These are phyloP conservation scores for Chrysosporium keratinophilum DNA, from an alignment of 2,329 filamentous ascomycete genomes.

Conservation along the genomic window DNA sequence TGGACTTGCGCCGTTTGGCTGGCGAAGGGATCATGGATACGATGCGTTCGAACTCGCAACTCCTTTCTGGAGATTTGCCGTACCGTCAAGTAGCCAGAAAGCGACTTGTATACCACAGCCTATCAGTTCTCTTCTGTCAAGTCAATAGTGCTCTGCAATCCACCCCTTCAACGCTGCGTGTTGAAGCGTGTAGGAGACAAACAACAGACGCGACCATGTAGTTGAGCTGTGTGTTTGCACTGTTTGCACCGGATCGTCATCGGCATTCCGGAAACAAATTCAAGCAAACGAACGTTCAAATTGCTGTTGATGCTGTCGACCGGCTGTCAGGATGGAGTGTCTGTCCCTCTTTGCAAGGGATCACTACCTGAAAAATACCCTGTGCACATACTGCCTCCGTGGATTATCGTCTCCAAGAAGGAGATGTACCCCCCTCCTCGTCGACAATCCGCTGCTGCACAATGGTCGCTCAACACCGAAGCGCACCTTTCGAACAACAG, in stretches of 20 bases:
- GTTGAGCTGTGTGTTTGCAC: constrained; percentile 24
- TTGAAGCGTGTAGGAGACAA: not conserved
- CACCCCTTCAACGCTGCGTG: not conserved
- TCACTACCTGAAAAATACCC: not conserved
- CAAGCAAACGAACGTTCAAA: not conserved
- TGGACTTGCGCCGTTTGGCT: constrained; percentile 55
- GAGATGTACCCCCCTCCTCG: not conserved
- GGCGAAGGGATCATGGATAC: constrained; percentile 46
- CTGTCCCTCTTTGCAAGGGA: constrained; percentile 3
- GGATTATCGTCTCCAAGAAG: not conserved
- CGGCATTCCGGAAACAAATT: not conserved
- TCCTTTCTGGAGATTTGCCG: not conserved
- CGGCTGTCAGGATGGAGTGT: constrained; percentile 9
- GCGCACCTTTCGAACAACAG: constrained; percentile 5
- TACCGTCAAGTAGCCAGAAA: not conserved
- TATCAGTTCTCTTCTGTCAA: not conserved
- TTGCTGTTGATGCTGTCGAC: not conserved
- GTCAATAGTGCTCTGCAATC: not conserved
- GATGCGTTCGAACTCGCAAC: constrained; percentile 6
- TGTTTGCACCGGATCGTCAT: constrained; percentile 25
- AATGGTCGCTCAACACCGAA: not conserved
- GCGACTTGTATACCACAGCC: not conserved
- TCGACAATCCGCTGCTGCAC: not conserved
- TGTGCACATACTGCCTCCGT: constrained; percentile 10
- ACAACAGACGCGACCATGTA: constrained; percentile 15